These are phyloP conservation scores for Xylariomycetidae sp. DNA, from an alignment of 2,329 filamentous ascomycete species.

Conservation along the genomic window DNA sequence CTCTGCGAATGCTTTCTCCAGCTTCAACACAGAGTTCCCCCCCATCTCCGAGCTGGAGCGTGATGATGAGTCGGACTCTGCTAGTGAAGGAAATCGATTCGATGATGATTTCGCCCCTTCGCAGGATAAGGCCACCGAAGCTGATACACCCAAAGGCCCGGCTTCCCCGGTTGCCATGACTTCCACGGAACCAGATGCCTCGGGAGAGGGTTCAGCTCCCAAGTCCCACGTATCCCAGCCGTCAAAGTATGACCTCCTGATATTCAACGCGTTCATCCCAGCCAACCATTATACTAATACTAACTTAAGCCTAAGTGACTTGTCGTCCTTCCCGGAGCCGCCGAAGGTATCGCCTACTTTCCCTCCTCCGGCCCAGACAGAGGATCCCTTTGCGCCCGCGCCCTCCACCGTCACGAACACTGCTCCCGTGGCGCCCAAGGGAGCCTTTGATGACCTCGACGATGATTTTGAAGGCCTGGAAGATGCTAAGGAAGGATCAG, in stretches of 20 bases:
- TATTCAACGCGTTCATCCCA: constrained; percentile 5
- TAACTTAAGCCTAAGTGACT: constrained; percentile 22
- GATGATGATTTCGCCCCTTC: constrained; percentile 86
- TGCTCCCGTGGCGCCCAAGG: constrained; percentile 36
- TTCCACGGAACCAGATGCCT: no score
- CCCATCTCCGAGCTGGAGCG: constrained; percentile 83
- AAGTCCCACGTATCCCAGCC: constrained; percentile 20
- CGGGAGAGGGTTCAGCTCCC: constrained; percentile 13
- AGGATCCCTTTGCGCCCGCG: constrained; percentile 32
- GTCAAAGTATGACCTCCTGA: constrained; percentile 23
- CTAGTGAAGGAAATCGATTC: constrained; percentile 76
- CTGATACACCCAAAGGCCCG: constrained; percentile 23
- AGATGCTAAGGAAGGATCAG: constrained; percentile 76
- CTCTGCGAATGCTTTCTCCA: constrained; percentile 40
- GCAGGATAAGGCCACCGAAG: no score
- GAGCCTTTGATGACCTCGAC: constrained; percentile 70
- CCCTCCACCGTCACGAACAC: constrained; percentile 29
- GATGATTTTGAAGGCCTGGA: constrained; percentile 78
- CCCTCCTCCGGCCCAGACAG: constrained; percentile 24
- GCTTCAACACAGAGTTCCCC: constrained; percentile 77
- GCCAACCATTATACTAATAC: constrained; percentile 7
- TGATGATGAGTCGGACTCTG: constrained; percentile 80
- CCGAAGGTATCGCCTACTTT: constrained; percentile 31
- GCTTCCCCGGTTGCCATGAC: no score
- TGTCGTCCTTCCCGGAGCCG: constrained; percentile 26